These are phyloP conservation scores for Aspergillus coremiiformis DNA, from an alignment of 495 filamentous ascomycete species.

Conservation along the genomic window DNA sequence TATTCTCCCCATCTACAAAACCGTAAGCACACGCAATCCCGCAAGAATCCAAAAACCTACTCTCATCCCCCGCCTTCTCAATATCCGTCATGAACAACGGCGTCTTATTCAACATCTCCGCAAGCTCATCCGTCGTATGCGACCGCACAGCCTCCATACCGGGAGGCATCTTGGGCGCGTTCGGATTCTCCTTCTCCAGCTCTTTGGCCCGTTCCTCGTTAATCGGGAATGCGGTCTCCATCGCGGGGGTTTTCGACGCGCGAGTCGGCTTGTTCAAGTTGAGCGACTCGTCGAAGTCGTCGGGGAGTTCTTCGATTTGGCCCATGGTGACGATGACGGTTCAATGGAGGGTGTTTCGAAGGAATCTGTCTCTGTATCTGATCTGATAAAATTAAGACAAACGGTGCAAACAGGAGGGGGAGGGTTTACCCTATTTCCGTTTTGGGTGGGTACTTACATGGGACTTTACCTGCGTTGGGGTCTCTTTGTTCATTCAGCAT, in stretches of 20 bases:
- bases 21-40: background rate
- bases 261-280: constrained; percentile 26
- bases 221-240: constrained; percentile 38
- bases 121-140: constrained; percentile 62
- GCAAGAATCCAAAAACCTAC: constrained; percentile 29
- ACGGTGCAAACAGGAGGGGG: constrained; percentile 36
- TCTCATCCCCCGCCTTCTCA: constrained; percentile 56
- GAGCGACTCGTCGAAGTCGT: constrained; percentile 43
- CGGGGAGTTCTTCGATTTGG: constrained; percentile 44
- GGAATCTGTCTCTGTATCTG: background rate
- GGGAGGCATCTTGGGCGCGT: constrained; percentile 47
- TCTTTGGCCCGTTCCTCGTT: constrained; percentile 34
- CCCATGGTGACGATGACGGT: constrained; percentile 31
- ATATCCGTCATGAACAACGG: constrained; percentile 95
- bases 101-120: constrained; percentile 66
- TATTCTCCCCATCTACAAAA: constrained; percentile 51
- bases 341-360: too few species aligned
- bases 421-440: constrained; percentile 18
- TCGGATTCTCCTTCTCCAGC: constrained; percentile 24
- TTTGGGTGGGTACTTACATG: too few species aligned
- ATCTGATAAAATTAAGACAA: constrained; percentile 22
- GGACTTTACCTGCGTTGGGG: too few species aligned
- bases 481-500: too few species aligned
- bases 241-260: constrained; percentile 16
- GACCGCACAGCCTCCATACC: constrained; percentile 48